Base-by-base conservation (phyloP, 768 basidiomycete genomes). In the Lactifluus echinatus region DNA sequence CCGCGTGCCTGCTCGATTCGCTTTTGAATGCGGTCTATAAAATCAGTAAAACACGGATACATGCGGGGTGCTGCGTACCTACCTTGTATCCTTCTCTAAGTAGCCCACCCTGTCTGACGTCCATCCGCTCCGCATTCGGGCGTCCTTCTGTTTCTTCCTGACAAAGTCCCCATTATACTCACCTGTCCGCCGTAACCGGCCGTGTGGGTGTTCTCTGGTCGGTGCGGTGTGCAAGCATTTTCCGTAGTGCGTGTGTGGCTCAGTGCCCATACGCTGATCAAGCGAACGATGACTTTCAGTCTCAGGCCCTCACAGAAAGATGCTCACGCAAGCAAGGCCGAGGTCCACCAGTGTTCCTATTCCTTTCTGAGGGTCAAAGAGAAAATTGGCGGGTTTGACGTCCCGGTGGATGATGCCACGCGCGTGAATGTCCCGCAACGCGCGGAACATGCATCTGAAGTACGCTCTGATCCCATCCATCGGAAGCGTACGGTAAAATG, bases 381-480 rank as follows among this genome's bases (percentile, higher is more conserved):
- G 77, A 69, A 98, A 98, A 70, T 98, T 98, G 58, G 94, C 95
- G 21, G 95, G 94, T 68, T 98, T 98, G 65, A 98, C 90, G 70
- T 98, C 95, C 44, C 95, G 89, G 69, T 98, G 95, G 50, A 98
- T 89, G 65, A 98, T 86, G 5, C 81, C 81, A 52, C 93, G 78
- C 11, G 82, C 74, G 68, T 98, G 94, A 24, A 93, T 86, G 66
- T 95, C 93, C 47, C 87, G 82, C 53, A 98, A 71, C 2, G 90
- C 94, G 42, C 89, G 86, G 69, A 98, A 84, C 71, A 99, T 82
- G 67, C 89, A 93, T 34, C 87, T 82, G 64, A 98, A 84, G 72
- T 98, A 99, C 43, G 81, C 73, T 67, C 87, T 90, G 48, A 97
- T 82, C 21, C 85, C 83, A 19, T 76, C 75, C 63, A 93, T 80